These are phyloP conservation scores for Hymenoscyphus fructigenus DNA, from an alignment of 2,329 filamentous ascomycete species.

Conservation along the genomic window DNA sequence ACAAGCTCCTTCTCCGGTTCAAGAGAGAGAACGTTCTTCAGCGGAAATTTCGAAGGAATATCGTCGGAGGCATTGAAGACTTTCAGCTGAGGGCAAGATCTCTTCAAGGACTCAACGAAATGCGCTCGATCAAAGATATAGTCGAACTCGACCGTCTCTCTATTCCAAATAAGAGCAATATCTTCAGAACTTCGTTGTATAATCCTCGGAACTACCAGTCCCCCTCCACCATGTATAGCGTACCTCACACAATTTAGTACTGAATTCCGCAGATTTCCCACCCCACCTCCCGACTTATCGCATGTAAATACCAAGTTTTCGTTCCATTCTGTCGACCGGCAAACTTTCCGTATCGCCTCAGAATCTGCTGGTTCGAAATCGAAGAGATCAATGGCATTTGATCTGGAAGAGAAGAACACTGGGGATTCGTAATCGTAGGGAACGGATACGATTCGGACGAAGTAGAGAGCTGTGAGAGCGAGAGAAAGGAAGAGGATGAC, in stretches of 20 bases:
- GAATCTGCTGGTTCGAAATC: slow-evolving; percentile 28
- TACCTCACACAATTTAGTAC: slow-evolving; percentile 34
- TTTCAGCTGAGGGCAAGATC: slow-evolving; percentile 31
- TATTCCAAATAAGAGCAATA: slow-evolving; percentile 25
- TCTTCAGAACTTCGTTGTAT: slow-evolving; percentile 22
- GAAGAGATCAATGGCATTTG: slow-evolving; percentile 22
- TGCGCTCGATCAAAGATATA: slow-evolving; percentile 33
- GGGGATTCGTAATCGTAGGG: background rate
- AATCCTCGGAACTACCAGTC: slow-evolving; percentile 23
- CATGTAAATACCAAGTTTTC: slow-evolving; percentile 30
- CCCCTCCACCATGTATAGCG: slow-evolving; percentile 19
- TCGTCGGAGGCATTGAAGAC: slow-evolving; percentile 27
- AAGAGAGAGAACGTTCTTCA: slow-evolving; percentile 27
- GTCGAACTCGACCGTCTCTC: slow-evolving; percentile 21
- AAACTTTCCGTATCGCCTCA: slow-evolving; percentile 25
- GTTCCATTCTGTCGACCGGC: slow-evolving; percentile 30
- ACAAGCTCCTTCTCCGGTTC: slow-evolving; percentile 21
- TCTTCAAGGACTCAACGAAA: slow-evolving; percentile 29
- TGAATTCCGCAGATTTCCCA: slow-evolving; percentile 35
- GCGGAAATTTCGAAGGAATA: slow-evolving; percentile 18
- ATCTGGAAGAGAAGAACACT: background rate
- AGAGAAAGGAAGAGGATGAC: no score
- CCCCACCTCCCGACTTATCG: slow-evolving; percentile 29
- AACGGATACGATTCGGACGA: background rate
- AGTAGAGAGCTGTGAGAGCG: background rate